A percentile compares a stretch with the other conserved stretches of the same genome.
Evolutionary conservation across 371 early-diverging fungal genomes (phyloP).

Genomic region (Smittium mucronatum): DNA sequence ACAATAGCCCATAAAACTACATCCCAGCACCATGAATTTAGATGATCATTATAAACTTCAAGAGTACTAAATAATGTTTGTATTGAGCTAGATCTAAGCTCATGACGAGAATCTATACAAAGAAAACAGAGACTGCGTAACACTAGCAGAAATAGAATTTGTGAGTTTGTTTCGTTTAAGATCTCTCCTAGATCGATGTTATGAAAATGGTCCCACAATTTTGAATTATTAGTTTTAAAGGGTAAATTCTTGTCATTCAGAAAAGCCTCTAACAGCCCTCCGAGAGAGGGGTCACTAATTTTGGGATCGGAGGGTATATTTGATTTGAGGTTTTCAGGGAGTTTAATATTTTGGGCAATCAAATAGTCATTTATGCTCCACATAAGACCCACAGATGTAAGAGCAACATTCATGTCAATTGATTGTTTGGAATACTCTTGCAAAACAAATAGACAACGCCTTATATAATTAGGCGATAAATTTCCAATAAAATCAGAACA

Average conservation of each 20-base stretch:
- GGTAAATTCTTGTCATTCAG: background rate
- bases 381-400: slow-evolving; percentile 82
- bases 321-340: background rate
- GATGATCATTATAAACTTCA: slow-evolving; percentile 59
- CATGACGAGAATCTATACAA: slow-evolving; percentile 77
- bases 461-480: slow-evolving; percentile 57
- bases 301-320: background rate
- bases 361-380: slow-evolving; percentile 69
- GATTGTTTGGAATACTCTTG: slow-evolving; percentile 68
- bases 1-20: slow-evolving; percentile 77
- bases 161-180: slow-evolving; percentile 12
- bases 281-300: background rate
- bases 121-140: slow-evolving; percentile 65
- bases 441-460: slow-evolving; percentile 68
- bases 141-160: slow-evolving; percentile 69
- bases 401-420: slow-evolving; percentile 86
- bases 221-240: background rate
- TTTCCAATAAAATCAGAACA: slow-evolving; percentile 85
- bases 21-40: slow-evolving; percentile 63
- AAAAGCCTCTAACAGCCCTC: background rate
- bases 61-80: slow-evolving; percentile 91
- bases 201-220: slow-evolving; percentile 1
- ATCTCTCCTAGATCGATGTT: background rate
- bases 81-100: slow-evolving; percentile 86
- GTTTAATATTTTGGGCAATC: background rate